Evolutionary conservation across 352 stramenopile species (phyloP).

Genomic region (Phytophthora agathidicida): DNA sequence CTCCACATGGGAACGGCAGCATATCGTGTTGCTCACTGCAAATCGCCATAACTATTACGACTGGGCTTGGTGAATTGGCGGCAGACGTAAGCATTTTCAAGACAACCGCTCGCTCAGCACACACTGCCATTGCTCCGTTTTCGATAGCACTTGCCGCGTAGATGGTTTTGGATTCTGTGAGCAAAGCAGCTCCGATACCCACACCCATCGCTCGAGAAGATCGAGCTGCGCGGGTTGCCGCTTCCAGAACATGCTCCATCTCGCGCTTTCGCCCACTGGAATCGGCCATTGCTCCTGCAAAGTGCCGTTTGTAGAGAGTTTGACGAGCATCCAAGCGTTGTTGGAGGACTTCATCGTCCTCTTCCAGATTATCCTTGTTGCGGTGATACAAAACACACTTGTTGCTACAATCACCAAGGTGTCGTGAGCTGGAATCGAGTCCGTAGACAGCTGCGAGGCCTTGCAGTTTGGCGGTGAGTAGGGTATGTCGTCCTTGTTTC

Average conservation of each 20-base stretch:
- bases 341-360: slow-evolving; percentile 29
- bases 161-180: slow-evolving; percentile 55
- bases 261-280: slow-evolving; percentile 40
- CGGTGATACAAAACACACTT: slow-evolving; percentile 15
- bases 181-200: slow-evolving; percentile 54
- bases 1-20: slow-evolving; percentile 68
- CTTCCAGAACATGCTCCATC: slow-evolving; percentile 62
- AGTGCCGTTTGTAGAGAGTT: slow-evolving; percentile 60
- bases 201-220: slow-evolving; percentile 32
- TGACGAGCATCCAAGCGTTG: slow-evolving; percentile 44
- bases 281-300: slow-evolving; percentile 37
- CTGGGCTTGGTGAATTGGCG: slow-evolving; percentile 2
- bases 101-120: slow-evolving; percentile 59
- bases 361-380: slow-evolving; percentile 3
- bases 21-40: slow-evolving; percentile 56
- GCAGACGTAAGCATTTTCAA: slow-evolving; percentile 49
- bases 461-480: slow-evolving; percentile 39
- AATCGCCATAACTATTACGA: slow-evolving; percentile 58
- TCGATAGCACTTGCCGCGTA: slow-evolving; percentile 47
- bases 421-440: slow-evolving; percentile 26
- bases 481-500: slow-evolving; percentile 18
- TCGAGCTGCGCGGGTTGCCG: slow-evolving; percentile 40
- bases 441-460: slow-evolving; percentile 41
- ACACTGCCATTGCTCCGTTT: slow-evolving; percentile 48
- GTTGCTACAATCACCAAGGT: slow-evolving; percentile 32